Evolutionary conservation across 2,329 filamentous ascomycete genomes (phyloP), one percentile per base, ranked within the genome.

Genomic region (Dichotomopilus funicola): DNA sequence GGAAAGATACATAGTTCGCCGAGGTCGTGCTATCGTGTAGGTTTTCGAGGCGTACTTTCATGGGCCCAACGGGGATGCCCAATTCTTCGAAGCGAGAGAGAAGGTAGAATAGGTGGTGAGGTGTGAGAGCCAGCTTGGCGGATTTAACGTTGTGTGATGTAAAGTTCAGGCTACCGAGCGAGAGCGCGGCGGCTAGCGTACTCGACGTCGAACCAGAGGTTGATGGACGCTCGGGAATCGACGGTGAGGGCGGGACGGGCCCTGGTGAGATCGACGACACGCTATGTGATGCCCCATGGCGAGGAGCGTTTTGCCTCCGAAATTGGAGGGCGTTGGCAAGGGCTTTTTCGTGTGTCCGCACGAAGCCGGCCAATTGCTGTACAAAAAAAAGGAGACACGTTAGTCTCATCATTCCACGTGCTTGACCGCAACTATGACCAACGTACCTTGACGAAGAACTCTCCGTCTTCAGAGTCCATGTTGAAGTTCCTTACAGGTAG

Each of bases 261-360:
- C 63, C 62, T 27, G 69, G 74, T 51, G 78, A 72, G 54, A 82
- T 75, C 34, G 81, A 78, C 57, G 81, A 82, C 50, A 83, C 78
- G 67, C 81, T 86, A 65, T 85, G 82, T 10, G 86, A 85, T 54
- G 82, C 73, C 63, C 80, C 82, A 83, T 91, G 84, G 65, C 86
- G 87, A 60, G 82, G 76, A 42, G 78, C 75, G 60, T 82, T 80
- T 66, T 89, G 86, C 65, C 89, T 84, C 70, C 87, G 86, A 65
- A 95, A 80, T 72, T 96, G 92, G 60, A 96, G 78, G 65, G 92
- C 92, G 76, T 97, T 97, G 69, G 94, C 94, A 61, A 99, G 82
- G 40, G 91, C 92, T 75, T 95, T 95, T 74, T 99, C 94, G 77
- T 99, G 91, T 54, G 91, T 96, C 61, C 91, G 90, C 73, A 99